Evolutionary conservation across 768 basidiomycete genomes (phyloP), one percentile per base, ranked within the genome.

Genomic region (Stropharia rugosoannulata): DNA sequence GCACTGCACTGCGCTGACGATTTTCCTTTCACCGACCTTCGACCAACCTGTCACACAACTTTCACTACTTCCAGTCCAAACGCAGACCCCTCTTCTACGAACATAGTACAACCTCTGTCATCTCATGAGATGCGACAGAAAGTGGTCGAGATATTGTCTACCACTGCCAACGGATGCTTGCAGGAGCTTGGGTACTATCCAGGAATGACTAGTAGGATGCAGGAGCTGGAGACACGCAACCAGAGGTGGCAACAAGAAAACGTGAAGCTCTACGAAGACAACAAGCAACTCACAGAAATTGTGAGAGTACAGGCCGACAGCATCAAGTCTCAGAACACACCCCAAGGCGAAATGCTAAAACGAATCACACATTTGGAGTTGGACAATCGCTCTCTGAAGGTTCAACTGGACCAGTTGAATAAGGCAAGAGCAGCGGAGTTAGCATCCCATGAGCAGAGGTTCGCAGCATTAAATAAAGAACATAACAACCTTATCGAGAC

Each of bases 101-200:
- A 45, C 49, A 41, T n/a, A n/a, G 25, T 45, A 46, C 47, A 4
- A 36, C 19, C 38, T 6, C 27, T 49, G n/a, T 19, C 44, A 42
- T 48, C 36, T 15, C 37, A 51, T 25, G 63, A 62, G 37, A 64
- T 71, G 25, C 75, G 77, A 36, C 59, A 63, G 5, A 71, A 68
- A 58, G 62, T 81, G 49, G 67, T 81, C 42, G 73, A 79, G 55
- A 75, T 81, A 36, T 67, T 83, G 15, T 61, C 80, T 0, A 61
- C 50, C 11, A 79, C 75, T 8, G 77, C 75, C 11, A 80, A 77
- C 65, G 74, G 74, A 11, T 81, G 75, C 59, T 69, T 80, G 19
- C 61, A 70, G 4, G 81, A 81, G 57, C 71, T 79, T 22, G 80
- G 80, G 11, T 80, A 80, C 63, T 70, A 70, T 58, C 75, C 79